A percentile compares a stretch with the other conserved stretches of the same genome.
phyloP scores from a whole-genome alignment of 2,329 filamentous ascomycete genomes.

The Ophiostoma sp. region DNA sequence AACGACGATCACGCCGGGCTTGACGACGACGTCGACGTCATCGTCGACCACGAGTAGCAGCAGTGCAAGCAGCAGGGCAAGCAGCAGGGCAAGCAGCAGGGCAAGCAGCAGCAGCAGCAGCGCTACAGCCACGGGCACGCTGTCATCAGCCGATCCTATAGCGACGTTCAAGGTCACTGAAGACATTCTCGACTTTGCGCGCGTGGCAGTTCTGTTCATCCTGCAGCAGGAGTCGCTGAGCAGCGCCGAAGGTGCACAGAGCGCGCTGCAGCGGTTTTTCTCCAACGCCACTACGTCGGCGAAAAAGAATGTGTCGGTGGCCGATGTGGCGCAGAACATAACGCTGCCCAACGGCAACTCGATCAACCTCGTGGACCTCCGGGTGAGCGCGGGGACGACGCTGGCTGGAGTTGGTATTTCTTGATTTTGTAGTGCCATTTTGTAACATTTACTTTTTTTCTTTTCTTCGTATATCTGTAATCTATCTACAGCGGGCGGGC shows the following conservation, averaged over 20 bases:
- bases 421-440: neutral
- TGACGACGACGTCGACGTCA: neutral
- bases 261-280: constrained; percentile 51
- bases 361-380: constrained; percentile 45
- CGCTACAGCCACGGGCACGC: constrained; percentile 27
- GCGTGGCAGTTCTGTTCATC: constrained; percentile 57
- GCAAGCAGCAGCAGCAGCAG: constrained; percentile 18
- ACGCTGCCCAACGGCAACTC: constrained; percentile 38
- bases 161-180: constrained; percentile 47
- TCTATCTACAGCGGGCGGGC: constrained; percentile 5
- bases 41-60: neutral
- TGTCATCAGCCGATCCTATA: constrained; percentile 30
- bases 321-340: constrained; percentile 36
- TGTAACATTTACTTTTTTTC: neutral
- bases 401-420: constrained; percentile 16
- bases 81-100: neutral
- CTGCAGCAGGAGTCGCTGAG: constrained; percentile 50
- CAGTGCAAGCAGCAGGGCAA: neutral
- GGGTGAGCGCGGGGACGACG: constrained; percentile 18
- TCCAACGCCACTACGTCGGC: constrained; percentile 31
- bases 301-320: constrained; percentile 26
- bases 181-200: constrained; percentile 57
- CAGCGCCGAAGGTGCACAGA: constrained; percentile 51
- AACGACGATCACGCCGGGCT: constrained; percentile 25
- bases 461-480: neutral